Conservation (phyloP, 495 filamentous ascomycete genomes). For the Podospora didyma region DNA sequence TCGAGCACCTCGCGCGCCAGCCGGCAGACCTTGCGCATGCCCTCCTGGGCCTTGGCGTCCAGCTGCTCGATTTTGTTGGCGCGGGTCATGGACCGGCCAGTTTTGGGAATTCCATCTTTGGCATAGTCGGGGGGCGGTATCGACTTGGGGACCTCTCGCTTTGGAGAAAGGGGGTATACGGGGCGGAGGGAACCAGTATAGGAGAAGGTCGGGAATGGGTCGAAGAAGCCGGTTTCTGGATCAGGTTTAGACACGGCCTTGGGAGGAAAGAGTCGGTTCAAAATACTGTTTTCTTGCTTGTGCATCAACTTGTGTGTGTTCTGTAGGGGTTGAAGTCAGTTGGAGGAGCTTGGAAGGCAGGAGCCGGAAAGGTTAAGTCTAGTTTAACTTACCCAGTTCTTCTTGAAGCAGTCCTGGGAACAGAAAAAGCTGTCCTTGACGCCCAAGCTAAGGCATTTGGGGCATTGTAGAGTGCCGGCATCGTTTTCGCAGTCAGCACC, state of each 20-base stretch:
- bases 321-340: constrained; percentile 40
- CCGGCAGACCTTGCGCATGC: constrained; percentile 90
- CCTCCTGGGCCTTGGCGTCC: constrained; percentile 69
- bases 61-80: constrained; percentile 79
- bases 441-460: constrained; percentile 84
- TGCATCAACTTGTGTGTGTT: constrained; percentile 81
- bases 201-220: constrained; percentile 83
- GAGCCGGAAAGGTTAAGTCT: background rate
- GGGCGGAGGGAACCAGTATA: constrained; percentile 81
- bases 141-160: constrained; percentile 67
- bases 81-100: constrained; percentile 63
- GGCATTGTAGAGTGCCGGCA: constrained; percentile 82
- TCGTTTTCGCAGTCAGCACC: constrained; percentile 80
- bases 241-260: constrained; percentile 81
- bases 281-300: constrained; percentile 76
- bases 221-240: constrained; percentile 82
- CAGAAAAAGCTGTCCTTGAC: constrained; percentile 91
- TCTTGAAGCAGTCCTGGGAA: constrained; percentile 98
- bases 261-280: constrained; percentile 62
- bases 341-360: background rate
- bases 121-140: constrained; percentile 86
- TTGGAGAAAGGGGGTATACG: constrained; percentile 81
- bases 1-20: constrained; percentile 90
- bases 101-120: constrained; percentile 74
- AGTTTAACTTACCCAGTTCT: constrained; percentile 78